Evolutionary conservation across 164 flowering plant species (phyloP).

Genomic region (Vitis amurensis): DNA sequence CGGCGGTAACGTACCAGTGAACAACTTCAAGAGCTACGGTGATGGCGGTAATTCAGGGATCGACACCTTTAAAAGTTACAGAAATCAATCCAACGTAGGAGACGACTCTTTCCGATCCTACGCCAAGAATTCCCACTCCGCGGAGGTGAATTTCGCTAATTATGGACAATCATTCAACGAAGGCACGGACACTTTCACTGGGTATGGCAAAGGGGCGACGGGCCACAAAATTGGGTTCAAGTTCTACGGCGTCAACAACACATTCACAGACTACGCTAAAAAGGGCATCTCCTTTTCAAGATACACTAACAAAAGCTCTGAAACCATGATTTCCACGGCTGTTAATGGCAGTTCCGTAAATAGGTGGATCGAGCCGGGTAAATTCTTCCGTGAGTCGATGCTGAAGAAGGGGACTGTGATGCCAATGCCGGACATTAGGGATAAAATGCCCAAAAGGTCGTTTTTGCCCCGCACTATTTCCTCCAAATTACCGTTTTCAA

Average conservation of each 20-base stretch:
- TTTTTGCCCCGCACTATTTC: slow-evolving; percentile 58
- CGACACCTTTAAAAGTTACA: slow-evolving; percentile 51
- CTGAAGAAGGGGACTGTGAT: slow-evolving; percentile 51
- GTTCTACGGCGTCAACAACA: slow-evolving; percentile 47
- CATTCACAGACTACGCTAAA: slow-evolving; percentile 57
- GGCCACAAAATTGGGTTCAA: slow-evolving; percentile 36
- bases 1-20: slow-evolving; percentile 46
- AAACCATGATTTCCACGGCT: background rate
- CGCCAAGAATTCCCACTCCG: slow-evolving; percentile 48
- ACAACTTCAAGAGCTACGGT: slow-evolving; percentile 54
- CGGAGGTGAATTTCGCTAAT: slow-evolving; percentile 36
- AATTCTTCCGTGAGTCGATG: slow-evolving; percentile 58
- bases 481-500: slow-evolving; percentile 62
- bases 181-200: slow-evolving; percentile 52
- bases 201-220: slow-evolving; percentile 41
- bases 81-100: slow-evolving; percentile 67
- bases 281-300: slow-evolving; percentile 31
- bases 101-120: slow-evolving; percentile 57
- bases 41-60: slow-evolving; percentile 41
- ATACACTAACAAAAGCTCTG: slow-evolving; percentile 31
- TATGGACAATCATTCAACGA: slow-evolving; percentile 59
- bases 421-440: slow-evolving; percentile 71
- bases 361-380: slow-evolving; percentile 75
- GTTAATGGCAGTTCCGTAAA: slow-evolving; percentile 39
- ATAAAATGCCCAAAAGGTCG: slow-evolving; percentile 73